These are phyloP conservation scores for Gnomoniopsis sp. DNA, from an alignment of 2,329 filamentous ascomycete genomes.

Conservation along the genomic window DNA sequence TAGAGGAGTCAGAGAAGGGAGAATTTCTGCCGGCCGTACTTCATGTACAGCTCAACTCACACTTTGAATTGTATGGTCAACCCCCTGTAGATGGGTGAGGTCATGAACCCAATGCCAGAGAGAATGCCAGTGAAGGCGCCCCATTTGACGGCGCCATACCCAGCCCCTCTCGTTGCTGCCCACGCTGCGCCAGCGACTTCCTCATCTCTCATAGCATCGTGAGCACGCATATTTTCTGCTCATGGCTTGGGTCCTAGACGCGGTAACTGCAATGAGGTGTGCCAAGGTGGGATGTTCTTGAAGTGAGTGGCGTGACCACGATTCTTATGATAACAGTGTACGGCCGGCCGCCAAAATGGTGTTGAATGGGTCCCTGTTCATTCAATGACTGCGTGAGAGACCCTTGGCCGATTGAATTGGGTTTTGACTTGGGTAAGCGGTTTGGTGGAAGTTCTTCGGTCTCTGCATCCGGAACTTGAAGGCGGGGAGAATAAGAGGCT, in stretches of 20 bases:
- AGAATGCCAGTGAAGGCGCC: constrained; percentile 62
- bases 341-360: neutral
- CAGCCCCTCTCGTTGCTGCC: constrained; percentile 67
- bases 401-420: neutral
- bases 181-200: constrained; percentile 69
- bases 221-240: constrained; percentile 38
- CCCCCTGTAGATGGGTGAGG: constrained; percentile 69
- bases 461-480: neutral
- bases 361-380: neutral
- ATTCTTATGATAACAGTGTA: neutral
- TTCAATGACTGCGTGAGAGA: neutral
- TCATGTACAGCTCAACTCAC: constrained; percentile 48
- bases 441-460: neutral
- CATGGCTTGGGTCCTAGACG: constrained; percentile 4
- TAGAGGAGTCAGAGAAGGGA: neutral
- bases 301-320: neutral
- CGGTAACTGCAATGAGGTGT: no score
- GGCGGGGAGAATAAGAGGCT: neutral
- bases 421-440: neutral
- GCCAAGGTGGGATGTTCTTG: neutral
- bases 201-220: constrained; percentile 58
- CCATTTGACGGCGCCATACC: constrained; percentile 68
- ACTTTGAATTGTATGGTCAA: constrained; percentile 75
- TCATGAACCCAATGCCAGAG: constrained; percentile 57
- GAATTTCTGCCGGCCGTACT: neutral